Evolutionary conservation across 768 basidiomycete genomes (phyloP), one percentile per base, ranked within the genome.

Genomic region (Sporobolomyces pararoseus): DNA sequence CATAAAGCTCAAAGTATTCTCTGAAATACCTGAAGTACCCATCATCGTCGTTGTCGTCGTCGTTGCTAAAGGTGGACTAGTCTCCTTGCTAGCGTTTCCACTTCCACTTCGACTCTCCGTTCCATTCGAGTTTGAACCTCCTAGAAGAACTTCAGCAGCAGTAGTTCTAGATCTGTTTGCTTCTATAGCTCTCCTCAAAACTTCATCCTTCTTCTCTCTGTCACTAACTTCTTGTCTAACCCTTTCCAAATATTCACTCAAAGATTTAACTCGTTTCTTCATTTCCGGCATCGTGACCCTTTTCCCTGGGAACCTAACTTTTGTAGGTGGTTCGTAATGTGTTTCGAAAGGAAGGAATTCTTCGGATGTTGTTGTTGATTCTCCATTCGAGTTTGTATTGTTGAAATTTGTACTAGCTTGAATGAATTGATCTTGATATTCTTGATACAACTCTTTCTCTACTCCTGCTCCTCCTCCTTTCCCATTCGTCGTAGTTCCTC

Each of bases 241-340:
- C 66, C 91, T 83, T 34, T 88, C 89, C n/a, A 96, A 91, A 87
- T 90, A 97, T 76, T 96, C 94, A 25, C 95, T 86, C 55, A 98
- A 83, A 50, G 88, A 86, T 42, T 90, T 84, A 29, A 95, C 90
- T 31, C 95, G 87, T 81, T 96, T 96, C 79, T 91, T 90, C 91
- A 98, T 95, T 79, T 97, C 95, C 25, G 87, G 89, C n/a, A 95
- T 88, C 75, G 93, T 96, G 85, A 88, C 93, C 60, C 95, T 85
- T 80, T 94, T 93, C 73, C 86, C 86, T 1, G 94, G 95, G 88
- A 91, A 98, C 76, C 90, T 89, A 66, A 96, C 88, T 79, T 90
- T 88, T 19, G 80, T 78, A 0, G 81, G 79, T 19, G 78, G 77
- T 54, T 82, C 82, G 37, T 88, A 78, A 84, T 82, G 13, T 84